phyloP scores from a whole-genome alignment of 2,329 filamentous ascomycete genomes.

The Xylaria sp. region DNA sequence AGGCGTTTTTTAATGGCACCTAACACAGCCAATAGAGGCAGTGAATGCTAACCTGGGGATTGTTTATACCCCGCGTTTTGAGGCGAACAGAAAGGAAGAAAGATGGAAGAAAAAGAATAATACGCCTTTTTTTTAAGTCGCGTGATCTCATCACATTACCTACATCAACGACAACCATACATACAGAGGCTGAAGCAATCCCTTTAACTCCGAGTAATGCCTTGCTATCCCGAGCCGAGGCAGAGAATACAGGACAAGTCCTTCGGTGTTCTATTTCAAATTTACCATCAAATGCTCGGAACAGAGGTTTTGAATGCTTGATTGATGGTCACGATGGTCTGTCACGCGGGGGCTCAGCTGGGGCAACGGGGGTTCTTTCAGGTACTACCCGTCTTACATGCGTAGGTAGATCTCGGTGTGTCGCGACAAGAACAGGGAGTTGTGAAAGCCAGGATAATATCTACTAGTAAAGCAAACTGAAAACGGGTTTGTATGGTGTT shows the following conservation, averaged over 20 bases:
- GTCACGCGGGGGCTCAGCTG: constrained; percentile 4
- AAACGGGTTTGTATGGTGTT: neutral
- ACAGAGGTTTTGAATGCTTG: neutral
- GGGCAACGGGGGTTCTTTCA: constrained; percentile 2
- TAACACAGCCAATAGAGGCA: neutral
- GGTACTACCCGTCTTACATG: constrained; percentile 2
- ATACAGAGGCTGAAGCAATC: neutral
- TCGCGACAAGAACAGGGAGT: neutral
- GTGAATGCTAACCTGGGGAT: neutral
- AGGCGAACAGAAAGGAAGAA: neutral
- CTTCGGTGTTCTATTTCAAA: neutral
- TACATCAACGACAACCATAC: neutral
- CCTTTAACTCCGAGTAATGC: neutral
- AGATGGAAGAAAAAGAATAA: too few relatives aligned
- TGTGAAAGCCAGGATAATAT: too few relatives aligned
- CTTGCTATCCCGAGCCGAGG: neutral
- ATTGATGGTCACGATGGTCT: neutral
- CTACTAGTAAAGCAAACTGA: too few relatives aligned
- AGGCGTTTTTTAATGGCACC: too few relatives aligned
- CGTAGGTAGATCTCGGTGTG: constrained; percentile 5
- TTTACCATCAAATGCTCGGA: neutral
- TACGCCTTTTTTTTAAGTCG: neutral
- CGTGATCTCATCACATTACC: too few relatives aligned
- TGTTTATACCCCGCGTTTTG: neutral
- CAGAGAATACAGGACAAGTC: neutral